These are phyloP conservation scores for Lactarius psammicola DNA, from an alignment of 768 basidiomycete genomes.

Conservation along the genomic window DNA sequence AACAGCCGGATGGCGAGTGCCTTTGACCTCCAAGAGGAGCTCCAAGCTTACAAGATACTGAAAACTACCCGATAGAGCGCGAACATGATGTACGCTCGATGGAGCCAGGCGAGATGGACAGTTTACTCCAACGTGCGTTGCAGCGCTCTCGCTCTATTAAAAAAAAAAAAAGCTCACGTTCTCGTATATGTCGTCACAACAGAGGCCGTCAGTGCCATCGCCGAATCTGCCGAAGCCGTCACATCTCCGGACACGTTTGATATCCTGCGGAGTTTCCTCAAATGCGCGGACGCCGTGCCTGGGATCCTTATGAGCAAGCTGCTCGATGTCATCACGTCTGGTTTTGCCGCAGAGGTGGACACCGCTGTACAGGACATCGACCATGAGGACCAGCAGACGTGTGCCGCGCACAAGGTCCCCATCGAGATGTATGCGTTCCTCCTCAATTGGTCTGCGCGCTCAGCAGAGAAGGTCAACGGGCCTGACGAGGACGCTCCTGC, in stretches of 20 bases:
- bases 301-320: conserved; percentile 76
- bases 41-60: conserved; percentile 60
- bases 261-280: conserved; percentile 77
- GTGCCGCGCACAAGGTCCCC: conserved; percentile 62
- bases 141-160: conserved; percentile 1
- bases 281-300: conserved; percentile 62
- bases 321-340: conserved; percentile 82
- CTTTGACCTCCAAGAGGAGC: conserved; percentile 81
- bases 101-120: conserved; percentile 44
- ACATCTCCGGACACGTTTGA: conserved; percentile 70
- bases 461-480: conserved; percentile 73
- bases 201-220: conserved; percentile 82
- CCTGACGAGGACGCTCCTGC: conserved; percentile 48
- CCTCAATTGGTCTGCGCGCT: conserved; percentile 84
- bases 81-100: conserved; percentile 63
- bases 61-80: conserved; percentile 62
- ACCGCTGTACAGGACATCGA: conserved; percentile 67
- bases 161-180: conserved; percentile 2
- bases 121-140: conserved; percentile 56
- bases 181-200: conserved; percentile 19
- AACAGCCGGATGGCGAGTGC: conserved; percentile 29
- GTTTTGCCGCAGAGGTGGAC: conserved; percentile 70
- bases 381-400: conserved; percentile 60
- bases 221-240: conserved; percentile 72
- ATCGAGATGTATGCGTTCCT: conserved; percentile 93